A percentile compares a stretch with the other conserved stretches of the same genome.
These are phyloP conservation scores for Teratosphaeria nubilosa DNA, from an alignment of 2,329 filamentous ascomycete genomes.

Conservation along the genomic window DNA sequence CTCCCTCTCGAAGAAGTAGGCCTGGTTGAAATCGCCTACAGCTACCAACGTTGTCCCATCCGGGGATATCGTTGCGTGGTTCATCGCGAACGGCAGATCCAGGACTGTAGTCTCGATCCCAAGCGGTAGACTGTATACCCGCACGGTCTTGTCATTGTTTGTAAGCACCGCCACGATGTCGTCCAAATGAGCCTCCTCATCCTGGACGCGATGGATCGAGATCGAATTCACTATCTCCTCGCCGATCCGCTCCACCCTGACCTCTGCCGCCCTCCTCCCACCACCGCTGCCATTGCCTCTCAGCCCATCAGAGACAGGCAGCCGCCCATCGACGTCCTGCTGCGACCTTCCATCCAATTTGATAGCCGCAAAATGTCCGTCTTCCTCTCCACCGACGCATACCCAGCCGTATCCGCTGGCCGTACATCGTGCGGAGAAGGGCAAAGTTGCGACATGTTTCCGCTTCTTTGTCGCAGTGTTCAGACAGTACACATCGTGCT, in stretches of 20 bases:
- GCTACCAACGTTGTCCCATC: conserved; percentile 72
- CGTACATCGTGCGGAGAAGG: conserved; percentile 67
- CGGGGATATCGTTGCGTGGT: conserved; percentile 87
- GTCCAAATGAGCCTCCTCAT: conserved; percentile 37
- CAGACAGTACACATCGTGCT: conserved; percentile 48
- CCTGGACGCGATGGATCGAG: conserved; percentile 49
- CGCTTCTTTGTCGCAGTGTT: conserved; percentile 61
- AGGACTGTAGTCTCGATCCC: conserved; percentile 60
- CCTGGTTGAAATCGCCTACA: conserved; percentile 76
- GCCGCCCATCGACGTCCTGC: conserved; percentile 46
- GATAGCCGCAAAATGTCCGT: conserved; percentile 77
- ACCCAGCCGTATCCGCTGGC: conserved; percentile 82
- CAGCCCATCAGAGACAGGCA: conserved; percentile 39
- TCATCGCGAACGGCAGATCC: conserved; percentile 74
- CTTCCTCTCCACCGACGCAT: conserved; percentile 74
- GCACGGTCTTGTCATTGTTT: conserved; percentile 87
- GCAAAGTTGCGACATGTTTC: conserved; percentile 60
- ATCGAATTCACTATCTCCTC: conserved; percentile 58
- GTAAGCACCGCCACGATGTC: conserved; percentile 62
- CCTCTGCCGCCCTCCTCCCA: conserved; percentile 38
- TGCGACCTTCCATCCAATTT: conserved; percentile 39
- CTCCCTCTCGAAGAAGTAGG: conserved; percentile 66
- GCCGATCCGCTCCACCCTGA: conserved; percentile 50
- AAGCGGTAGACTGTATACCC: conserved; percentile 65
- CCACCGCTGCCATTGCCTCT: not conserved